Evolutionary conservation across 345 rosid genomes (phyloP).

Genomic region (Dovyalis caffra): DNA sequence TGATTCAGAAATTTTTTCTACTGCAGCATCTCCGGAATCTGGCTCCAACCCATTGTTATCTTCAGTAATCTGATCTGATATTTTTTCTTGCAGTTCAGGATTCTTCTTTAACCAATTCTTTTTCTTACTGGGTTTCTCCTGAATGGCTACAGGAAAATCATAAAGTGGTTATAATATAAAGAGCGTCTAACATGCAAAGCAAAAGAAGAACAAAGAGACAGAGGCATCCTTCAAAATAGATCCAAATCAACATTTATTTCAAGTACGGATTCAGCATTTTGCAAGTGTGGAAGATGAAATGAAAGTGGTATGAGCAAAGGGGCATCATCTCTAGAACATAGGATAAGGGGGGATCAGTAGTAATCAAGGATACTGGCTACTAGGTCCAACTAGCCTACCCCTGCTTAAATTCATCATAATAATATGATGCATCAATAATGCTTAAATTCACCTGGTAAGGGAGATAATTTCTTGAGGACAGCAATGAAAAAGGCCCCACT

Average conservation of each 20-base stretch:
- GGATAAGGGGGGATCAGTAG: too few species aligned
- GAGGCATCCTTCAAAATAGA: neutral
- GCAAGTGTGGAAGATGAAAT: neutral
- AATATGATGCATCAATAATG: neutral
- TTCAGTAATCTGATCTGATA: conserved; percentile 30
- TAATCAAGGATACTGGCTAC: neutral
- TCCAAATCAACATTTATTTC: neutral
- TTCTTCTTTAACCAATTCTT: conserved; percentile 22
- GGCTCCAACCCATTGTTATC: conserved; percentile 29
- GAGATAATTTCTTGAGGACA: conserved; percentile 67
- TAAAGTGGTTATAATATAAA: neutral
- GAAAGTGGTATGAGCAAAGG: neutral
- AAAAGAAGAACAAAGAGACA: neutral
- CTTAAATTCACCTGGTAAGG: conserved; percentile 59
- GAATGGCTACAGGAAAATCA: conserved; percentile 35
- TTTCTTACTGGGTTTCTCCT: conserved; percentile 34
- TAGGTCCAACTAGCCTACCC: neutral
- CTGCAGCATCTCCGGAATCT: conserved; percentile 30
- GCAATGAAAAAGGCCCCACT: conserved; percentile 93
- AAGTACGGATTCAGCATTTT: neutral
- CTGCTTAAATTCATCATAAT: neutral
- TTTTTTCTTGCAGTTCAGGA: conserved; percentile 29
- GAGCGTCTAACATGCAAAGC: neutral
- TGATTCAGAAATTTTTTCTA: conserved; percentile 36
- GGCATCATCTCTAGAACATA: neutral